Conservation (phyloP, 169 alveolate genomes). For the Eimeria zaria region DNA sequence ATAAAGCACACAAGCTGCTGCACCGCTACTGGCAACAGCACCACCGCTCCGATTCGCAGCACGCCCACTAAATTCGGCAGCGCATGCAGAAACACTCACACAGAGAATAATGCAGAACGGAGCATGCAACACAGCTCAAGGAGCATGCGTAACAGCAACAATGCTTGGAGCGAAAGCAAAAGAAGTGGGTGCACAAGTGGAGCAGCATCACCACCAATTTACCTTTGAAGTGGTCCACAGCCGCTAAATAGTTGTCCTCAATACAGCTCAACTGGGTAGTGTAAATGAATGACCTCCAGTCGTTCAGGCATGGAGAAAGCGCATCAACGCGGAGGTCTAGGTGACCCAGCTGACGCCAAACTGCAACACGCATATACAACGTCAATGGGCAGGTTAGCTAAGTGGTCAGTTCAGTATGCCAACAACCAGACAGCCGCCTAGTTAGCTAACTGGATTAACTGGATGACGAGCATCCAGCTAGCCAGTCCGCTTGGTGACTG, state of each 20-base stretch:
- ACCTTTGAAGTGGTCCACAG: slow-evolving; percentile 86
- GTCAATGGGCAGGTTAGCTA: not conserved
- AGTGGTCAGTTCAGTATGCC: not conserved
- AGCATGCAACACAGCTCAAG: slow-evolving; percentile 1
- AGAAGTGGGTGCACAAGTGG: slow-evolving; percentile 86
- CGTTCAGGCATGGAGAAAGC: slow-evolving; percentile 86
- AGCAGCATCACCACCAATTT: slow-evolving; percentile 41
- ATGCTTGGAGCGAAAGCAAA: slow-evolving; percentile 84
- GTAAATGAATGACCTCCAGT: slow-evolving; percentile 89
- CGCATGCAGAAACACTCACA: not conserved
- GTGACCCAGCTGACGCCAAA: slow-evolving; percentile 90
- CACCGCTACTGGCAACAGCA: not conserved
- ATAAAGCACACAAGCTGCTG: not conserved
- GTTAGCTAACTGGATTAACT: not conserved
- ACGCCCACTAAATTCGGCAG: not conserved
- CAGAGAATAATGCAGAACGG: not conserved
- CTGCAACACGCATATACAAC: slow-evolving; percentile 72
- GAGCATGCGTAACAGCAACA: slow-evolving; percentile 3
- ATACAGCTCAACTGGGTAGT: slow-evolving; percentile 86
- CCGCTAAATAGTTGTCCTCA: slow-evolving; percentile 82
- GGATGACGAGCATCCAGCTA: not conserved
- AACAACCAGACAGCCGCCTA: not conserved
- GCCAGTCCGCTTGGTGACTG: not conserved
- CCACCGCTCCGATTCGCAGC: not conserved
- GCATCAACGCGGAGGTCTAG: slow-evolving; percentile 87